Conservation (phyloP, 179 eudicot species). For the Heliamphora ciliata region DNA sequence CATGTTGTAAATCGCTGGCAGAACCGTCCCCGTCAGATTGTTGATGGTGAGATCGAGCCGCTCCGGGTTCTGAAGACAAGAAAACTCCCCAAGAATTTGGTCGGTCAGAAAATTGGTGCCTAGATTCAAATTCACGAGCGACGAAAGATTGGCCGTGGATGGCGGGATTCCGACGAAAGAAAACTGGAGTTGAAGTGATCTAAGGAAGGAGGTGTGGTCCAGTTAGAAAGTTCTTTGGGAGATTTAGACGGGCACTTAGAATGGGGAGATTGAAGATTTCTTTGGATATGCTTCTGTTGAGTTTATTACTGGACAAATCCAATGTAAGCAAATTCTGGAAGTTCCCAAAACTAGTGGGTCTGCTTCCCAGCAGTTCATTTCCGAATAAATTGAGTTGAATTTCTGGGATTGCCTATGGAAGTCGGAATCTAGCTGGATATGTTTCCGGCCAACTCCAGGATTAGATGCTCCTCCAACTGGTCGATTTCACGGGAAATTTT, state of each 20-base stretch:
- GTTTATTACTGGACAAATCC: slow-evolving; percentile 49
- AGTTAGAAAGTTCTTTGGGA: slow-evolving; percentile 28
- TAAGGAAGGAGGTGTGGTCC: slow-evolving; percentile 13
- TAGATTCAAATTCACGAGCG: slow-evolving; percentile 31
- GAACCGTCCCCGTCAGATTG: slow-evolving; percentile 40
- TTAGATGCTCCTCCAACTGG: slow-evolving; percentile 15
- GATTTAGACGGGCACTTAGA: slow-evolving; percentile 32
- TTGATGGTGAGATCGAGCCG: slow-evolving; percentile 47
- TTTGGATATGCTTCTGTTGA: slow-evolving; percentile 43
- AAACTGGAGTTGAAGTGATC: no score
- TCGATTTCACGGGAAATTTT: slow-evolving; percentile 32
- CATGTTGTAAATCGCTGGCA: slow-evolving; percentile 46
- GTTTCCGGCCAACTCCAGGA: slow-evolving; percentile 22
- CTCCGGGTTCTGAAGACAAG: slow-evolving; percentile 26
- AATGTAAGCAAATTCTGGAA: slow-evolving; percentile 24
- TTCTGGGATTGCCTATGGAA: slow-evolving; percentile 23
- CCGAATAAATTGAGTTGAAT: slow-evolving; percentile 25
- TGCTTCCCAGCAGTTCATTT: slow-evolving; percentile 29
- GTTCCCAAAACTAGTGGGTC: slow-evolving; percentile 25
- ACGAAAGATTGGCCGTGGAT: slow-evolving; percentile 39
- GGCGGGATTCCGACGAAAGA: slow-evolving; percentile 34
- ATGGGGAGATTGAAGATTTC: slow-evolving; percentile 29
- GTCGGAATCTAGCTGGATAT: slow-evolving; percentile 27
- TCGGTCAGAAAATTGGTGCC: slow-evolving; percentile 45
- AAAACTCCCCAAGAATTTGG: slow-evolving; percentile 33